Conservation (phyloP, 1,284 basidiomycete species). For the Trichosporon asahii region DNA sequence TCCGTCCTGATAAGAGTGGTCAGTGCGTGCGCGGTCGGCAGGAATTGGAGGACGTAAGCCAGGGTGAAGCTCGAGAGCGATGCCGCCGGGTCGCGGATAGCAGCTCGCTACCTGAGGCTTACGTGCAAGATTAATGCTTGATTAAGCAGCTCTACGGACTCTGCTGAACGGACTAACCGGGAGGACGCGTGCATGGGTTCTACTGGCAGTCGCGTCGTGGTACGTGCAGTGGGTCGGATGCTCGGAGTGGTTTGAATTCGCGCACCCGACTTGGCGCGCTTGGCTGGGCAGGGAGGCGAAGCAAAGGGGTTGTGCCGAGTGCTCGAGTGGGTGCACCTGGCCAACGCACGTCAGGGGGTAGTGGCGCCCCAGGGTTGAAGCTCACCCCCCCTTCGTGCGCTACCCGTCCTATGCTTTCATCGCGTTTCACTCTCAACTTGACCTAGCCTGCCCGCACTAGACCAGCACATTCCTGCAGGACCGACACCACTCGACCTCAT, state of each 20-base stretch:
- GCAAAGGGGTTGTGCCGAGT: not conserved
- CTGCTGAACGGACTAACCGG: not conserved
- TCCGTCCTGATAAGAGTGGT: not conserved
- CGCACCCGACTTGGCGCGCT: not conserved
- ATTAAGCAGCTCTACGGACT: not conserved
- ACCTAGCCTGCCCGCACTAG: not conserved
- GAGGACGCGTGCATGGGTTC: not conserved
- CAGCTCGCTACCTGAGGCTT: not conserved
- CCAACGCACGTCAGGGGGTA: not conserved
- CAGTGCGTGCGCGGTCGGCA: not conserved
- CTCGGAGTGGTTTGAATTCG: not conserved
- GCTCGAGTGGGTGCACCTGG: not conserved
- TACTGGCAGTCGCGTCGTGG: not conserved
- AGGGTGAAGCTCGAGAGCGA: not conserved
- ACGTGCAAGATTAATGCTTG: not conserved
- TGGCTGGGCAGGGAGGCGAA: not conserved
- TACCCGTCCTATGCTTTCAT: not conserved
- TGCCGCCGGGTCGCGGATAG: not conserved
- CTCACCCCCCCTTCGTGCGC: not conserved
- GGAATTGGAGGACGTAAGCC: not conserved
- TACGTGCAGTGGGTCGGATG: not conserved
- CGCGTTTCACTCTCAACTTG: not conserved
- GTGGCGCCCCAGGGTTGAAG: not conserved
- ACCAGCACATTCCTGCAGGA: not conserved
- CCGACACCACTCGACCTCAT: not conserved